phyloP scores from a whole-genome alignment of 2,329 filamentous ascomycete genomes.

The Ophiostoma sp. region DNA sequence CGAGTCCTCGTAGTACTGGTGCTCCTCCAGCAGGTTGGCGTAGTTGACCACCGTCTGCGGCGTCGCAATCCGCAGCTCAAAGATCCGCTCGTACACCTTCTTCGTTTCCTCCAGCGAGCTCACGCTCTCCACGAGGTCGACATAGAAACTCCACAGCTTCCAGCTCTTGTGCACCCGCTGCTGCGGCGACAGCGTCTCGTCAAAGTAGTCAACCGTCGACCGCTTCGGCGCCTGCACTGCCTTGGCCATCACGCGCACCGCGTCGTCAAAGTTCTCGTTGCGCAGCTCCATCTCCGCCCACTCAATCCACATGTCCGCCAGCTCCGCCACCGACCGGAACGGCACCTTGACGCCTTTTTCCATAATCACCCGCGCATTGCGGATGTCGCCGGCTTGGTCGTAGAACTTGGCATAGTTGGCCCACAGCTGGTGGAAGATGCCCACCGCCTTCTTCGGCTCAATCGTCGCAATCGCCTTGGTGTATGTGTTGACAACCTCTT shows the following conservation, averaged over 20 bases:
- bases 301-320: constrained; percentile 98
- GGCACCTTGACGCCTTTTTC: constrained; percentile 97
- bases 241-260: constrained; percentile 93
- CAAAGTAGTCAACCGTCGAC: constrained; percentile 98
- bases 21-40: constrained; percentile 88
- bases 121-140: constrained; percentile 94
- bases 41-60: constrained; percentile 99
- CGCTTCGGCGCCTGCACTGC: constrained; percentile 94
- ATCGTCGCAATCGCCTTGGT: constrained; percentile 90
- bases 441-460: constrained; percentile 87
- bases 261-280: constrained; percentile 91
- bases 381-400: constrained; percentile 76
- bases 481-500: constrained; percentile 89
- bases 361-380: constrained; percentile 85
- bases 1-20: constrained; percentile 92
- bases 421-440: constrained; percentile 93
- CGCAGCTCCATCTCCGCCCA: constrained; percentile 98
- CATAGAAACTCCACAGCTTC: constrained; percentile 99
- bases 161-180: constrained; percentile 98
- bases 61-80: constrained; percentile 94
- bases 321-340: constrained; percentile 93
- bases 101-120: constrained; percentile 85
- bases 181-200: constrained; percentile 87
- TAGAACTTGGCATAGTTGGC: constrained; percentile 96
- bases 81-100: constrained; percentile 94